These are phyloP conservation scores for Cytospora mali DNA, from an alignment of 2,329 filamentous ascomycete genomes.

Conservation along the genomic window DNA sequence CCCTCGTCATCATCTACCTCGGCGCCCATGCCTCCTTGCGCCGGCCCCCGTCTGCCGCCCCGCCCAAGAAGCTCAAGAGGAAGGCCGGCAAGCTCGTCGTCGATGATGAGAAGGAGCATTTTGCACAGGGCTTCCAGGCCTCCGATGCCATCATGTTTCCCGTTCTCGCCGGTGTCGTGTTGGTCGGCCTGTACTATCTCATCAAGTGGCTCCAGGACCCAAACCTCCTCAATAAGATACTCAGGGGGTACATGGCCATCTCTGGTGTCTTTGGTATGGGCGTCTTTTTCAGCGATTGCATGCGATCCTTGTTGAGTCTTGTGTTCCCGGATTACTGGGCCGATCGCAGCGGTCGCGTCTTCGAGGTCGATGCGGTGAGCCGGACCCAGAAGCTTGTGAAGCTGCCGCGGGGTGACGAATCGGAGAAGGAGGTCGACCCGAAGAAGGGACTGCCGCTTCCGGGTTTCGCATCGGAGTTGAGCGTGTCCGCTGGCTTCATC, in stretches of 20 bases:
- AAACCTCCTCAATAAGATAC: constrained; percentile 75
- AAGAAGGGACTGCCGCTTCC: constrained; percentile 35
- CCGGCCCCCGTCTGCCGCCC: constrained; percentile 76
- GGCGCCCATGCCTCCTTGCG: constrained; percentile 84
- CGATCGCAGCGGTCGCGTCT: constrained; percentile 45
- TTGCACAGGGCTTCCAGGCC: constrained; percentile 66
- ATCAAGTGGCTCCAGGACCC: constrained; percentile 89
- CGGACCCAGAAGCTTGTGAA: constrained; percentile 43
- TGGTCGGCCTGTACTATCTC: constrained; percentile 79
- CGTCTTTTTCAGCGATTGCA: constrained; percentile 71
- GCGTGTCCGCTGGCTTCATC: constrained; percentile 32
- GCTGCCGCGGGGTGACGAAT: constrained; percentile 28
- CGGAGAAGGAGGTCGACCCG: constrained; percentile 34
- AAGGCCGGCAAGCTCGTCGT: constrained; percentile 37
- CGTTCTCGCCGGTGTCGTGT: constrained; percentile 70
- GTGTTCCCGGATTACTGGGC: constrained; percentile 75
- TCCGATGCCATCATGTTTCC: constrained; percentile 86
- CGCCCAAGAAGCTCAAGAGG: constrained; percentile 49
- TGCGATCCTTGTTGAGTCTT: constrained; percentile 66
- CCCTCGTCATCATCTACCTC: constrained; percentile 81
- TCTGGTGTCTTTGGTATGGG: constrained; percentile 78
- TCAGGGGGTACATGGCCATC: constrained; percentile 81
- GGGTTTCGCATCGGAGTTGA: constrained; percentile 25
- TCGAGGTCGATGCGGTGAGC: constrained; percentile 46
- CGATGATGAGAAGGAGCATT: constrained; percentile 55